Evolutionary conservation across 129 eudicot species (phyloP).

Genomic region (Mikania micrantha): DNA sequence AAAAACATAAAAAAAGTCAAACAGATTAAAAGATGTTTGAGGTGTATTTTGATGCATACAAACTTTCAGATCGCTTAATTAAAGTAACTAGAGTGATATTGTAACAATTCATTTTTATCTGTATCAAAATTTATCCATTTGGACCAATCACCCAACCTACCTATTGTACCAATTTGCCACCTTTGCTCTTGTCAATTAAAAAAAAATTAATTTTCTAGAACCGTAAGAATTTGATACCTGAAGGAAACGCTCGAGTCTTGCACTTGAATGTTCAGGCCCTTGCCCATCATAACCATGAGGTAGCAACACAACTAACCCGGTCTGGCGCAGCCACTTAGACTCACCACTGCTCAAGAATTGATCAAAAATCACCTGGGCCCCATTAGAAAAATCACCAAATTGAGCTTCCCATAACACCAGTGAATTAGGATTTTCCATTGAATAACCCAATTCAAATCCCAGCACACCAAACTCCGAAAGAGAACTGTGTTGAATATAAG

Average conservation of each 20-base stretch:
- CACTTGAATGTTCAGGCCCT: conserved; percentile 99
- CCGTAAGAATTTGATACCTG: conserved; percentile 43
- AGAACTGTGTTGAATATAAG: conserved; percentile 44
- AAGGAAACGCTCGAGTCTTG: conserved; percentile 90
- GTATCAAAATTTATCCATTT: neutral
- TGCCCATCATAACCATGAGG: conserved; percentile 99
- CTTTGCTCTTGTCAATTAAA: neutral
- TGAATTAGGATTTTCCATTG: too few species aligned
- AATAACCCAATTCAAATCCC: conserved; percentile 95
- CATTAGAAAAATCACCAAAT: too few species aligned
- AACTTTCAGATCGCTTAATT: neutral
- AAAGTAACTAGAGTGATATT: neutral
- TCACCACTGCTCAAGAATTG: too few species aligned
- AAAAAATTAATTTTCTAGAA: neutral
- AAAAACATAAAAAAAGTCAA: neutral
- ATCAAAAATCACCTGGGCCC: too few species aligned
- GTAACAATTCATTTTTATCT: neutral
- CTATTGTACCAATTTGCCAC: neutral
- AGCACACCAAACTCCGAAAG: conserved; percentile 97
- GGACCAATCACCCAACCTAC: neutral
- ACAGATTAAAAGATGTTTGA: neutral
- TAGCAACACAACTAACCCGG: conserved; percentile 82
- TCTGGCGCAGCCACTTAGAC: too few species aligned
- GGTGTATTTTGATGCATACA: neutral
- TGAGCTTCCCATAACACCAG: too few species aligned